Conservation (phyloP, 768 basidiomycete genomes). For the Suillus americanus region DNA sequence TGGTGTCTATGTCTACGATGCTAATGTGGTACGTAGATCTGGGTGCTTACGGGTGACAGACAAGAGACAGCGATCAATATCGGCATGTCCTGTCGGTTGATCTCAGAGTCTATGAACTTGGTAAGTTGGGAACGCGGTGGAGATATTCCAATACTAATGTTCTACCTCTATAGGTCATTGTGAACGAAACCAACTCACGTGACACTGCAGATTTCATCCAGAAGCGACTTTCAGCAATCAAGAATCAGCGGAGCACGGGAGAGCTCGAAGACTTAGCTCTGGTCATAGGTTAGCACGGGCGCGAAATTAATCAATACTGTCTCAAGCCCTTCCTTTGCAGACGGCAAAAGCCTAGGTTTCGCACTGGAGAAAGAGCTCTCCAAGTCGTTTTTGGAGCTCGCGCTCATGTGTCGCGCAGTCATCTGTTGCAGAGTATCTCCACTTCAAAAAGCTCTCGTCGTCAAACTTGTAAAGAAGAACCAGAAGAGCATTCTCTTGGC, state of each 20-base stretch:
- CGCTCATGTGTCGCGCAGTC: slow-evolving; percentile 98
- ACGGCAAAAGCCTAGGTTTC: slow-evolving; percentile 92
- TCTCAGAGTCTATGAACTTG: slow-evolving; percentile 98
- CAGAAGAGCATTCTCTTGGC: slow-evolving; percentile 91
- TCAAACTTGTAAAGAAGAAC: slow-evolving; percentile 99
- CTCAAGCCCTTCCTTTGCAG: slow-evolving; percentile 37
- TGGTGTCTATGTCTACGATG: slow-evolving; percentile 7
- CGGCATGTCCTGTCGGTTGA: slow-evolving; percentile 94
- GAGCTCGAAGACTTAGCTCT: slow-evolving; percentile 95
- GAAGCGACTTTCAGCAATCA: slow-evolving; percentile 89
- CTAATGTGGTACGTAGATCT: slow-evolving; percentile 54
- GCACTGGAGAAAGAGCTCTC: slow-evolving; percentile 93
- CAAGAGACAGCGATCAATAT: slow-evolving; percentile 99
- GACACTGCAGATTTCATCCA: slow-evolving; percentile 85
- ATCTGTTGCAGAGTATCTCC: slow-evolving; percentile 76
- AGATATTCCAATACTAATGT: not conserved
- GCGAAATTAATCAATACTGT: not conserved
- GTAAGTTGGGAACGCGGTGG: slow-evolving; percentile 37
- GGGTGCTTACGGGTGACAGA: slow-evolving; percentile 97
- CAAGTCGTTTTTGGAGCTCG: slow-evolving; percentile 88
- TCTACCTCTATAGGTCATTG: slow-evolving; percentile 65
- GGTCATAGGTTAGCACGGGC: slow-evolving; percentile 70
- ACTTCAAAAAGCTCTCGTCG: slow-evolving; percentile 94
- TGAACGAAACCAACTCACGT: slow-evolving; percentile 84
- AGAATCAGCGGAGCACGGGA: slow-evolving; percentile 86